Evolutionary conservation across 495 filamentous ascomycete genomes (phyloP).

Genomic region (Hyaloscypha bicolor): DNA sequence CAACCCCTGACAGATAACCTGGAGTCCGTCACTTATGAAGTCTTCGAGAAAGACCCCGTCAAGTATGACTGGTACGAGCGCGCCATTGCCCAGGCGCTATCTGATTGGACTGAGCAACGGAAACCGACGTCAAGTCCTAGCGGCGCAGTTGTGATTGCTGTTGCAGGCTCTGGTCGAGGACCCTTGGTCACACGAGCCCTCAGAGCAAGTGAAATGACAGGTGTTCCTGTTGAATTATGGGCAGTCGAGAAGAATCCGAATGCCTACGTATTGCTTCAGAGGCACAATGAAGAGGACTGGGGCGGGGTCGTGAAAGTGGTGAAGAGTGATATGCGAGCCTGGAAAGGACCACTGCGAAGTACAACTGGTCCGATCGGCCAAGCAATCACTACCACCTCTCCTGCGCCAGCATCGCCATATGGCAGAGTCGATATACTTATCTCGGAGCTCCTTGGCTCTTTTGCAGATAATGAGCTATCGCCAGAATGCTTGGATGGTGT

Average conservation of each 20-base stretch:
- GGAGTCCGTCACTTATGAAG: constrained; percentile 96
- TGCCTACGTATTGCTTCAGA: constrained; percentile 87
- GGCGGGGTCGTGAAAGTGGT: constrained; percentile 74
- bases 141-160: constrained; percentile 81
- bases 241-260: constrained; percentile 98
- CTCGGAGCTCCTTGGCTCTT: constrained; percentile 91
- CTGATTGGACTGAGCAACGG: constrained; percentile 71
- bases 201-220: constrained; percentile 72
- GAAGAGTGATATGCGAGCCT: constrained; percentile 95
- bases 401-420: constrained; percentile 32
- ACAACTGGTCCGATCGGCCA: constrained; percentile 22
- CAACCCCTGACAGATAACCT: constrained; percentile 96
- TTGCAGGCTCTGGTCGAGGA: constrained; percentile 90
- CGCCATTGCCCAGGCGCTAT: constrained; percentile 78
- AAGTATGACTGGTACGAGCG: constrained; percentile 96
- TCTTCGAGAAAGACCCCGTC: constrained; percentile 97
- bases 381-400: constrained; percentile 16
- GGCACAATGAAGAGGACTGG: constrained; percentile 82
- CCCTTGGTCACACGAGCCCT: constrained; percentile 87
- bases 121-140: constrained; percentile 71
- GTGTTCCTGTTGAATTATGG: constrained; percentile 80
- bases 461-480: constrained; percentile 87
- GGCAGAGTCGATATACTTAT: constrained; percentile 88
- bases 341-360: constrained; percentile 70
- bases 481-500: constrained; percentile 91